These are phyloP conservation scores for Arthroderma sp. DNA, from an alignment of 2,329 filamentous ascomycete species.

Conservation along the genomic window DNA sequence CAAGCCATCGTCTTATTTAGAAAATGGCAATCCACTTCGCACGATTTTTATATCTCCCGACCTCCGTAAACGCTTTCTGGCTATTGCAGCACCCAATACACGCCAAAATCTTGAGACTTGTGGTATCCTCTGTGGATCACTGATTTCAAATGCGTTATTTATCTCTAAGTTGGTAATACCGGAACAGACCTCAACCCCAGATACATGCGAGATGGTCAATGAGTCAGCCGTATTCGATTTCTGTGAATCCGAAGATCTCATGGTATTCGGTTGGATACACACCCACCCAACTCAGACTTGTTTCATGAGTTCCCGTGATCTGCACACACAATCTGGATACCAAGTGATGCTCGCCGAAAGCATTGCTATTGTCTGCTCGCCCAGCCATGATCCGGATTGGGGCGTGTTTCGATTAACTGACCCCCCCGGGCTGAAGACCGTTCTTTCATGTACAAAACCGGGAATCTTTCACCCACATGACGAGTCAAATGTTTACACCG, in stretches of 20 bases:
- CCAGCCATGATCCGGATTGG: constrained; percentile 60
- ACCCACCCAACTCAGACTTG: constrained; percentile 94
- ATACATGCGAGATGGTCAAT: constrained; percentile 91
- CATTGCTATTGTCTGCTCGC: constrained; percentile 92
- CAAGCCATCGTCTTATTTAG: constrained; percentile 72
- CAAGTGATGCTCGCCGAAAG: constrained; percentile 95
- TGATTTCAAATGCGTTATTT: constrained; percentile 88
- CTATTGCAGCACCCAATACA: constrained; percentile 65
- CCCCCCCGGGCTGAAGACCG: constrained; percentile 76
- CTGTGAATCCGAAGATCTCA: constrained; percentile 67
- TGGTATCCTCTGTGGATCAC: constrained; percentile 80
- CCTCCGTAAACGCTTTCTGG: constrained; percentile 62
- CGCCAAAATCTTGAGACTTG: constrained; percentile 78
- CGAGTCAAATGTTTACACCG: constrained; percentile 62
- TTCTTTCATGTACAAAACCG: constrained; percentile 62
- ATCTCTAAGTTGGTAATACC: constrained; percentile 80
- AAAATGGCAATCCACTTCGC: constrained; percentile 75
- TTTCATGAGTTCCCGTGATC: constrained; percentile 88
- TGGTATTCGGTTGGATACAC: constrained; percentile 93
- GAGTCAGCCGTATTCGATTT: constrained; percentile 78
- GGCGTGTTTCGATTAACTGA: constrained; percentile 89
- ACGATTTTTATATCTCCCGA: constrained; percentile 73
- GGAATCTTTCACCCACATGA: constrained; percentile 74
- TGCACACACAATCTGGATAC: constrained; percentile 89
- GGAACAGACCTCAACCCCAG: constrained; percentile 74